Percentiles rank a stretch among this genome's conserved stretches.
These are phyloP conservation scores for Aspergillus sp. DNA, from an alignment of 2,329 filamentous ascomycete species.

Conservation along the genomic window DNA sequence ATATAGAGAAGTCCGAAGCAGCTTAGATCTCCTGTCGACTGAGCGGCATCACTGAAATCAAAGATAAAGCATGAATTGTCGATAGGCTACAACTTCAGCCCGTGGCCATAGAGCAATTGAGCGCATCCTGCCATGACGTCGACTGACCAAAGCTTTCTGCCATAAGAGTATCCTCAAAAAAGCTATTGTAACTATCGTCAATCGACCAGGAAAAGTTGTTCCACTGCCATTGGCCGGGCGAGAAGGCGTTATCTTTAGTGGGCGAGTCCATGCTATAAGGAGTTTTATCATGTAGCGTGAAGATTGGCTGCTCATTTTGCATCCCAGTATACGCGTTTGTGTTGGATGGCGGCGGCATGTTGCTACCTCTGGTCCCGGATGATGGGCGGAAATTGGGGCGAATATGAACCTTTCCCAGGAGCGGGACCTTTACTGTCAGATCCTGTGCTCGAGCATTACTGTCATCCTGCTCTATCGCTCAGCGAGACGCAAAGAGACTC, in stretches of 20 bases:
- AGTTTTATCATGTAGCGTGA: background rate
- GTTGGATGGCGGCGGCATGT: background rate
- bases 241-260: background rate
- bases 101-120: no score
- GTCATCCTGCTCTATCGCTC: slow-evolving; percentile 7
- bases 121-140: no score
- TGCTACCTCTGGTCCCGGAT: background rate
- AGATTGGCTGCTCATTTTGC: background rate
- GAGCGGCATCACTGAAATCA: no score
- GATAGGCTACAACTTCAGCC: no score
- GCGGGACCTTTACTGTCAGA: slow-evolving; percentile 9
- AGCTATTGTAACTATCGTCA: no score
- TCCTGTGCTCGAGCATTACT: background rate
- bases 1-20: no score
- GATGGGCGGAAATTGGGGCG: slow-evolving; percentile 9
- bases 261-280: background rate
- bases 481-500: no score
- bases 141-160: no score
- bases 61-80: no score
- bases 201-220: slow-evolving; percentile 5
- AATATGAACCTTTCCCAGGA: slow-evolving; percentile 11
- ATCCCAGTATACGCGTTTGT: background rate
- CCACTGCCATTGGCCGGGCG: slow-evolving; percentile 1
- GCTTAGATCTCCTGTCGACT: no score
- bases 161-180: no score